phyloP scores from a whole-genome alignment of 2,329 filamentous ascomycete species.

The Sphaerostilbella broomeana region DNA sequence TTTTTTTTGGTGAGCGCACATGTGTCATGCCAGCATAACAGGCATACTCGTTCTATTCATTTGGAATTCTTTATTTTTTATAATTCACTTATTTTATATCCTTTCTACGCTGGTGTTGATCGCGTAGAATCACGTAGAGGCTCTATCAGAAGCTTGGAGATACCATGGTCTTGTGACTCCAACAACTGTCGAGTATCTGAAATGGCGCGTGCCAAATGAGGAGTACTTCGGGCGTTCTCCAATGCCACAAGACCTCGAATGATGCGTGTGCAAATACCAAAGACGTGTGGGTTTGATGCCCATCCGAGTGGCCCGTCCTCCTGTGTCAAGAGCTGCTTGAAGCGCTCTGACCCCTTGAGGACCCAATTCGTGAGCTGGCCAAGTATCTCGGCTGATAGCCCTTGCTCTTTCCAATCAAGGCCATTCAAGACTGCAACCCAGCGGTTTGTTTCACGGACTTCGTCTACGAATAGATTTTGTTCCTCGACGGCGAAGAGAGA shows the following conservation, averaged over 20 bases:
- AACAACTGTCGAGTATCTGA: constrained; percentile 6
- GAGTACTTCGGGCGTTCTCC: constrained; percentile 9
- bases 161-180: constrained; percentile 1
- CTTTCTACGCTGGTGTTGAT: too few species aligned
- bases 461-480: constrained; percentile 89
- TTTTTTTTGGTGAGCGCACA: too few species aligned
- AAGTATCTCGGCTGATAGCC: constrained; percentile 17
- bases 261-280: constrained; percentile 51
- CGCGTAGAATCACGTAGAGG: too few species aligned
- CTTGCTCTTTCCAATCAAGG: constrained; percentile 16
- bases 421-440: constrained; percentile 53
- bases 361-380: constrained; percentile 41
- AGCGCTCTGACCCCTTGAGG: constrained; percentile 29
- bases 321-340: constrained; percentile 37
- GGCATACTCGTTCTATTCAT: too few species aligned
- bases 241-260: constrained; percentile 35
- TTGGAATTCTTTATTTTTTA: not conserved
- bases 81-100: not conserved
- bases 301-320: constrained; percentile 65
- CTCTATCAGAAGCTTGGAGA: constrained; percentile 26
- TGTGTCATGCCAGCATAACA: too few species aligned
- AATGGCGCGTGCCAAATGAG: constrained; percentile 14
- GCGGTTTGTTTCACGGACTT: constrained; percentile 63
- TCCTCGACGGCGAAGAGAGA: constrained; percentile 82
- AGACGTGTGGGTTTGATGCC: constrained; percentile 61